These are phyloP conservation scores for Nakazawaea populi DNA, from an alignment of 805 yeast species.

Conservation along the genomic window DNA sequence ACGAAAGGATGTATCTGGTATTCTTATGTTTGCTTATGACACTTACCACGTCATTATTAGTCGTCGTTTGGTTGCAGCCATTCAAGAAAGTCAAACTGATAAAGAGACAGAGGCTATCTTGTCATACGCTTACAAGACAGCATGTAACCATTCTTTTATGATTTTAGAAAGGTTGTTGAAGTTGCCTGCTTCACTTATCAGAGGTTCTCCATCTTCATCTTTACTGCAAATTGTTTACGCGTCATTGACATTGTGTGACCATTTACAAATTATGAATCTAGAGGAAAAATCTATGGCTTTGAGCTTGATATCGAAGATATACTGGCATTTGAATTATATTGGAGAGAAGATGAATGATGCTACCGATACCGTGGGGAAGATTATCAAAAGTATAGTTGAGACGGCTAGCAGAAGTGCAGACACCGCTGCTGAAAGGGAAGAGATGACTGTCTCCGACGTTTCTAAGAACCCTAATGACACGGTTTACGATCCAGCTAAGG, in stretches of 20 bases:
- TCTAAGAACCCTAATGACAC: constrained; percentile 7
- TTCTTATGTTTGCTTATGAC: constrained; percentile 40
- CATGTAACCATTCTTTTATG: constrained; percentile 38
- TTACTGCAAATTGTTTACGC: constrained; percentile 50
- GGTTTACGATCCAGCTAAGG: constrained; percentile 8
- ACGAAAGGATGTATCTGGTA: constrained; percentile 41
- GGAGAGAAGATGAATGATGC: constrained; percentile 55
- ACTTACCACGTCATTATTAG: constrained; percentile 39
- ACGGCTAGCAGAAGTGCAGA: constrained; percentile 25
- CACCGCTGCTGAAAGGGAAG: constrained; percentile 1
- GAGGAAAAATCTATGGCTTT: constrained; percentile 36
- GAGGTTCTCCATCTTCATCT: constrained; percentile 50
- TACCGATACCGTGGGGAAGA: constrained; percentile 52
- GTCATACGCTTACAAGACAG: constrained; percentile 26
- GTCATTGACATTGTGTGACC: constrained; percentile 46
- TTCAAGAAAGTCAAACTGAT: neutral
- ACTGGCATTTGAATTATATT: constrained; percentile 53
- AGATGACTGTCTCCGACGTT: neutral
- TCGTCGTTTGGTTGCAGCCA: constrained; percentile 25
- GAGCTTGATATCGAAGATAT: constrained; percentile 43
- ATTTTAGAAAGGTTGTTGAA: constrained; percentile 37
- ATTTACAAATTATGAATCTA: constrained; percentile 30
- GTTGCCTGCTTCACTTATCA: constrained; percentile 38
- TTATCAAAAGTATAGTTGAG: constrained; percentile 46
- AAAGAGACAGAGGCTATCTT: constrained; percentile 2